phyloP scores from a whole-genome alignment of 2,329 filamentous ascomycete genomes.

The Teratosphaeriaceae sp. region DNA sequence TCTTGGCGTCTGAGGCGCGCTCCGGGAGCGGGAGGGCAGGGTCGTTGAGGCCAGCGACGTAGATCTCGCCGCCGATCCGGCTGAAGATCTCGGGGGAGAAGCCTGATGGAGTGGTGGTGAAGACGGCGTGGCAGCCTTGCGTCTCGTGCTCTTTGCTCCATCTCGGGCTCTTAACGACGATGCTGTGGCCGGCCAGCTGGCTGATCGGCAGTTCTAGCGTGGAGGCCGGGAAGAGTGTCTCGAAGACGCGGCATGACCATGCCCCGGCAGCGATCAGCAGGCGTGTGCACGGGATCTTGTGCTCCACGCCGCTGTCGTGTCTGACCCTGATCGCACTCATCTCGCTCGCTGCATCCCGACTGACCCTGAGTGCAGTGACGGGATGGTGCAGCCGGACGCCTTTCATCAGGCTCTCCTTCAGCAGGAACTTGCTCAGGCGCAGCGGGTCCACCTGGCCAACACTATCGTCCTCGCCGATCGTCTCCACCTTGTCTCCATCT shows the following conservation, averaged over 20 bases:
- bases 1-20: slow-evolving; percentile 43
- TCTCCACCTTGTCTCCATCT: slow-evolving; percentile 51
- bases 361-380: slow-evolving; percentile 48
- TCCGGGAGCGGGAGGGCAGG: slow-evolving; percentile 53
- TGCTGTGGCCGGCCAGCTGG: slow-evolving; percentile 63
- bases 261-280: slow-evolving; percentile 63
- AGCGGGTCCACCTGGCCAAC: slow-evolving; percentile 65
- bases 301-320: slow-evolving; percentile 38
- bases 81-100: slow-evolving; percentile 69
- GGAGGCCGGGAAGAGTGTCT: slow-evolving; percentile 55
- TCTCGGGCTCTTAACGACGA: slow-evolving; percentile 57
- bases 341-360: slow-evolving; percentile 44
- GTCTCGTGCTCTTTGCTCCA: slow-evolving; percentile 42
- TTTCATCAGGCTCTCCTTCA: slow-evolving; percentile 48
- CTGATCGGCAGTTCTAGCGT: slow-evolving; percentile 49
- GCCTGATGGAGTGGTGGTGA: slow-evolving; percentile 50
- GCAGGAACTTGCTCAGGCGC: slow-evolving; percentile 58
- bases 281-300: slow-evolving; percentile 52
- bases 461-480: slow-evolving; percentile 54
- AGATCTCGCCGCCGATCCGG: slow-evolving; percentile 60
- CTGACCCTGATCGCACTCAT: slow-evolving; percentile 49
- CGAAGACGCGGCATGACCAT: slow-evolving; percentile 64
- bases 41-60: slow-evolving; percentile 66
- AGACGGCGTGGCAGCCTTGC: slow-evolving; percentile 59
- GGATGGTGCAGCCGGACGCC: slow-evolving; percentile 64